Conservation (phyloP, 23 red algal species). For the Gracilaria vermiculophylla region DNA sequence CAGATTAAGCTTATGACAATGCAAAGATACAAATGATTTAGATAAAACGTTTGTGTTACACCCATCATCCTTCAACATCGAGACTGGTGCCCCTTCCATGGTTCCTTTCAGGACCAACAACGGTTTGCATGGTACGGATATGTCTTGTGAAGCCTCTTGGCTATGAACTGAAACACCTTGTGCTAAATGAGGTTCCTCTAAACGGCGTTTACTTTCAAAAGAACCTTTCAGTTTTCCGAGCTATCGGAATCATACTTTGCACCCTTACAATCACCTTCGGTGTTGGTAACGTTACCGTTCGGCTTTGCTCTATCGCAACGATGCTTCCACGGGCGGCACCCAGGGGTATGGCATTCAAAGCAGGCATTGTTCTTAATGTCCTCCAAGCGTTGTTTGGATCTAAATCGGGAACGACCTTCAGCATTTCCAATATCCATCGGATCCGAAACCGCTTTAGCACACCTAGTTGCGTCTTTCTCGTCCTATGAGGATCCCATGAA, state of each 20-base stretch:
- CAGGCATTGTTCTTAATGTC: conserved; percentile 18
- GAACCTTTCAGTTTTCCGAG: background rate
- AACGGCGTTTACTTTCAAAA: background rate
- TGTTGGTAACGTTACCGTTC: background rate
- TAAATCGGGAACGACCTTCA: background rate
- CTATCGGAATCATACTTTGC: background rate
- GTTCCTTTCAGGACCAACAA: background rate
- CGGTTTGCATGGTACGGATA: background rate
- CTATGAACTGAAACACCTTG: background rate
- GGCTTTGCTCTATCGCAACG: background rate
- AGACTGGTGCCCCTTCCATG: background rate
- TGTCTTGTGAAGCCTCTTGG: background rate
- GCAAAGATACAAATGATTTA: background rate
- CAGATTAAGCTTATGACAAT: background rate
- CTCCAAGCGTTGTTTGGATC: background rate
- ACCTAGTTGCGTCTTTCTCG: background rate
- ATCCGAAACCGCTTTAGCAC: background rate
- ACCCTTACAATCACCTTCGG: background rate
- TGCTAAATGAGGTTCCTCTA: background rate
- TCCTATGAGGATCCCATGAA: background rate
- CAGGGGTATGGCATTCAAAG: conserved; percentile 20
- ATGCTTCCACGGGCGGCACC: conserved; percentile 22
- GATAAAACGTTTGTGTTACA: conserved; percentile 33
- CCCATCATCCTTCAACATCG: conserved; percentile 17
- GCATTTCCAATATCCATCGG: conserved; percentile 32